phyloP scores from a whole-genome alignment of 1,284 basidiomycete genomes.

The Trametes polyzona region DNA sequence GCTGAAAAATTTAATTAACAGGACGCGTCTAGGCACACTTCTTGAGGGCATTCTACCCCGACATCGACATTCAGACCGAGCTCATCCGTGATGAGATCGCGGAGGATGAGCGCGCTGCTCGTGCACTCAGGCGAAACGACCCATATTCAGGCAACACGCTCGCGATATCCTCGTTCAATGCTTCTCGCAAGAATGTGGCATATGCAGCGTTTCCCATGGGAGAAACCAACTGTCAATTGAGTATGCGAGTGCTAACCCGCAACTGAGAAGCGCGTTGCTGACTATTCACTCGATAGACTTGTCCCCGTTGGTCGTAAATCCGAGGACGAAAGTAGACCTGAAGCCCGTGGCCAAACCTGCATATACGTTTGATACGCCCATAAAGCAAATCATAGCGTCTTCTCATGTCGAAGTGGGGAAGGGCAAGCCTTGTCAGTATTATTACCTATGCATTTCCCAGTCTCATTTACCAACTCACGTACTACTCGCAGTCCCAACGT shows the following conservation, averaged over 20 bases:
- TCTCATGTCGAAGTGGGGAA: conserved; percentile 8
- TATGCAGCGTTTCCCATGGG: conserved; percentile 67
- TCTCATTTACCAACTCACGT: background rate
- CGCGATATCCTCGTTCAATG: conserved; percentile 41
- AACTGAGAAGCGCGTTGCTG: background rate
- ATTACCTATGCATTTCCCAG: background rate
- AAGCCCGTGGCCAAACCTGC: conserved; percentile 46
- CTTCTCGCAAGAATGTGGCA: conserved; percentile 32
- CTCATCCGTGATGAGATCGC: conserved; percentile 59
- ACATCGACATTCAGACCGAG: conserved; percentile 69
- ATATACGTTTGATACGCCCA: conserved; percentile 56
- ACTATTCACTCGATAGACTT: conserved; percentile 45
- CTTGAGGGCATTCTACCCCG: conserved; percentile 67
- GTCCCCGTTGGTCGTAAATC: conserved; percentile 44
- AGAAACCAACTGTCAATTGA: conserved; percentile 57
- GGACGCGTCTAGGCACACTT: conserved; percentile 58
- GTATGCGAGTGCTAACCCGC: conserved; percentile 43
- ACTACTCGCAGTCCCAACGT: conserved; percentile 7
- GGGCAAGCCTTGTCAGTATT: conserved; percentile 7
- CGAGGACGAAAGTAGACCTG: conserved; percentile 39
- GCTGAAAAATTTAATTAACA: background rate
- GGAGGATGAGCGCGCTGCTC: conserved; percentile 43
- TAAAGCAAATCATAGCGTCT: conserved; percentile 31
- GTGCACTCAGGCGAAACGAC: conserved; percentile 50
- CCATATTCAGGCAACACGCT: conserved; percentile 58